A percentile compares a stretch with the other conserved stretches of the same genome.
Evolutionary conservation across 768 basidiomycete species (phyloP).

Genomic region (Boletus eberwhitei): DNA sequence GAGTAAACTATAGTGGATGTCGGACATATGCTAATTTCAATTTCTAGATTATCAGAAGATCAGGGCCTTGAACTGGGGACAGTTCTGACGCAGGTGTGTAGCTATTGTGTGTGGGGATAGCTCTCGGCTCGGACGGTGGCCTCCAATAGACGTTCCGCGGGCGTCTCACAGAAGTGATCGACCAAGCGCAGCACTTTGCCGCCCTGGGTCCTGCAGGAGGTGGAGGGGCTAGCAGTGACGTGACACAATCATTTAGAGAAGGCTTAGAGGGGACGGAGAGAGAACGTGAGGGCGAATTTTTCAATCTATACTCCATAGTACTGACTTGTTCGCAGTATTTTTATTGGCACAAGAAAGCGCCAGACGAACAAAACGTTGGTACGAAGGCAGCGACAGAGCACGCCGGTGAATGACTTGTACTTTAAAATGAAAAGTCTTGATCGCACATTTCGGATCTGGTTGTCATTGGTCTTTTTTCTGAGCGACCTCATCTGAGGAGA

Average conservation of each 20-base stretch:
- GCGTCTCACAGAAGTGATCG: slow-evolving; percentile 75
- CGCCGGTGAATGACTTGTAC: slow-evolving; percentile 37
- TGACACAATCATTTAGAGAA: slow-evolving; percentile 77
- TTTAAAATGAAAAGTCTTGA: neutral
- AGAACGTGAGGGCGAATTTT: slow-evolving; percentile 60
- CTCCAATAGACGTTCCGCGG: slow-evolving; percentile 64
- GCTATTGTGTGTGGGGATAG: slow-evolving; percentile 6
- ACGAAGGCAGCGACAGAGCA: slow-evolving; percentile 64
- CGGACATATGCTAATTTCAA: neutral
- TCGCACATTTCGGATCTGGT: neutral
- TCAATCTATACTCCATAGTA: neutral
- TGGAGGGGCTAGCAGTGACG: slow-evolving; percentile 51
- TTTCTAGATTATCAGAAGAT: slow-evolving; percentile 66
- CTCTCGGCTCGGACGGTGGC: neutral
- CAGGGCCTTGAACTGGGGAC: slow-evolving; percentile 70
- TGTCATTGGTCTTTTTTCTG: slow-evolving; percentile 28
- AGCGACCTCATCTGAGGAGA: slow-evolving; percentile 9
- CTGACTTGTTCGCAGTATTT: slow-evolving; percentile 58
- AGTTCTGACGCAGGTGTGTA: slow-evolving; percentile 62
- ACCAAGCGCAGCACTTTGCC: slow-evolving; percentile 88
- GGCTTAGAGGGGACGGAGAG: slow-evolving; percentile 92
- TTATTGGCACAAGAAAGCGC: slow-evolving; percentile 79
- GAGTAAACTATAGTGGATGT: slow-evolving; percentile 20
- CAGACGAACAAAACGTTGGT: slow-evolving; percentile 77
- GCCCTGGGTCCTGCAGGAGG: slow-evolving; percentile 58